Percentiles rank a stretch among this genome's conserved stretches.
phyloP scores from a whole-genome alignment of 2,329 filamentous ascomycete species.

The Microcera coccophila region DNA sequence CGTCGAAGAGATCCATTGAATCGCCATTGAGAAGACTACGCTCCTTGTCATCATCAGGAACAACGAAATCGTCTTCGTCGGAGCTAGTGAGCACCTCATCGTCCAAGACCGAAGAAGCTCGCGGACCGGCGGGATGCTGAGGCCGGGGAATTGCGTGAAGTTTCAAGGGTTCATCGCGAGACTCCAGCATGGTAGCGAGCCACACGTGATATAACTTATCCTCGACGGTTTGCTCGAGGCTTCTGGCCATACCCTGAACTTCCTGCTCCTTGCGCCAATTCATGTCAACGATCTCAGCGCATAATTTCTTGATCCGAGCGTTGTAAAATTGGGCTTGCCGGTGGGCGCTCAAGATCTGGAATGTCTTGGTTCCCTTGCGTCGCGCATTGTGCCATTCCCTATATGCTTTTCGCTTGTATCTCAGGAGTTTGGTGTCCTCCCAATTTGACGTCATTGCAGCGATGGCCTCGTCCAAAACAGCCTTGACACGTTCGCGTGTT shows the following conservation, averaged over 20 bases:
- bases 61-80: slow-evolving; percentile 51
- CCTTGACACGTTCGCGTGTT: slow-evolving; percentile 44
- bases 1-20: slow-evolving; percentile 8
- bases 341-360: slow-evolving; percentile 43
- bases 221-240: slow-evolving; percentile 62
- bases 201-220: slow-evolving; percentile 54
- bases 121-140: background rate
- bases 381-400: slow-evolving; percentile 58
- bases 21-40: background rate
- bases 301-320: slow-evolving; percentile 53
- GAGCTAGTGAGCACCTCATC: slow-evolving; percentile 51
- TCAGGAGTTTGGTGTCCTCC: slow-evolving; percentile 55
- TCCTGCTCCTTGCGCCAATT: slow-evolving; percentile 51
- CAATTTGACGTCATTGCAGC: slow-evolving; percentile 50
- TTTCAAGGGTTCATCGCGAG: slow-evolving; percentile 38
- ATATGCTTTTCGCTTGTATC: slow-evolving; percentile 53
- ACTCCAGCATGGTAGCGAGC: slow-evolving; percentile 45
- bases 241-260: slow-evolving; percentile 52
- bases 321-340: slow-evolving; percentile 41
- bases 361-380: slow-evolving; percentile 32
- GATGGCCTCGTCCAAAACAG: slow-evolving; percentile 53
- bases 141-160: slow-evolving; percentile 20
- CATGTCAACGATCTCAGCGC: slow-evolving; percentile 47
- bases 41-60: slow-evolving; percentile 28
- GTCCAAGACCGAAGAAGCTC: slow-evolving; percentile 19